Conservation (phyloP, 2,329 filamentous ascomycete species). For the Colletotrichum nymphaeae region DNA sequence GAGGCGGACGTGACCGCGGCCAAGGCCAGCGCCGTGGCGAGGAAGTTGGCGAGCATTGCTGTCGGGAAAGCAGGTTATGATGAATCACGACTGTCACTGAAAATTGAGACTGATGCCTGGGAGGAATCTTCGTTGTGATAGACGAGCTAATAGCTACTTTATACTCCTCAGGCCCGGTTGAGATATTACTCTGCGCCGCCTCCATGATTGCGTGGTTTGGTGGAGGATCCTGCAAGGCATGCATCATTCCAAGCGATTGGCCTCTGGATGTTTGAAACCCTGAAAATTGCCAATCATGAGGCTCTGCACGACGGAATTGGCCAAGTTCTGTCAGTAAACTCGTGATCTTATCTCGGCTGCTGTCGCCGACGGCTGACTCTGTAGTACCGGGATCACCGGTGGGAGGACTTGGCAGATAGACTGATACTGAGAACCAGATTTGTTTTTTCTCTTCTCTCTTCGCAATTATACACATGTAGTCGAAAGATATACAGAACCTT, state of each 20-base stretch:
- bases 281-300: not conserved
- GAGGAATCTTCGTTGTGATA: too few relatives aligned
- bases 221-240: too few relatives aligned
- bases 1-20: not conserved
- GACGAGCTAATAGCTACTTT: too few relatives aligned
- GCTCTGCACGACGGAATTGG: not conserved
- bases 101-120: too few relatives aligned
- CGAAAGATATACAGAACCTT: too few relatives aligned
- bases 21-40: not conserved
- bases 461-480: not conserved
- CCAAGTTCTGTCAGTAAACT: not conserved
- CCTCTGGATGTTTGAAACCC: not conserved
- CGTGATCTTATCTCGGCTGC: not conserved
- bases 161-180: too few relatives aligned
- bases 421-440: not conserved
- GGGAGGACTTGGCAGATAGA: not conserved
- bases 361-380: not conserved
- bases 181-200: too few relatives aligned
- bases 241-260: too few relatives aligned
- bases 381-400: not conserved
- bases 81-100: too few relatives aligned
- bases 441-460: not conserved
- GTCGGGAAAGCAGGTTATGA: too few relatives aligned
- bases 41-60: not conserved
- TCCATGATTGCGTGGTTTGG: too few relatives aligned